Conservation (phyloP, 495 filamentous ascomycete species). For the Delitschia confertaspora region DNA sequence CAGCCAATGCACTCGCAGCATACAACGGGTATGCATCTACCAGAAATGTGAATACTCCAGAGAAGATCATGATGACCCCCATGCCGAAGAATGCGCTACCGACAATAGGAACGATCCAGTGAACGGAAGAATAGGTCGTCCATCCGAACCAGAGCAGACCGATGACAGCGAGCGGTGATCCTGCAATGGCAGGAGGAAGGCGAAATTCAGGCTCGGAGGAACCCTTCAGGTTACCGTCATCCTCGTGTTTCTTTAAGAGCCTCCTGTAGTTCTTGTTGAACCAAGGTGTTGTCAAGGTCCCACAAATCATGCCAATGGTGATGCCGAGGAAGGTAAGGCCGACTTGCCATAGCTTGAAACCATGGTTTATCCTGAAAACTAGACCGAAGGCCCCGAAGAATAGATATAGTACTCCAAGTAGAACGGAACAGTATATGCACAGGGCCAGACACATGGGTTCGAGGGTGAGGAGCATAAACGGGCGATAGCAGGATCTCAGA, state of each 20-base stretch:
- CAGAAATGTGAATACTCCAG: constrained; percentile 83
- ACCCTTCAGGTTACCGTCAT: constrained; percentile 44
- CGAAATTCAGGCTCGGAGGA: constrained; percentile 74
- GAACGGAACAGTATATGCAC: constrained; percentile 71
- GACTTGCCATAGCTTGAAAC: constrained; percentile 68
- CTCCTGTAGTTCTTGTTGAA: constrained; percentile 53
- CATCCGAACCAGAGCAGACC: constrained; percentile 55
- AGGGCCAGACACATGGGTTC: constrained; percentile 82
- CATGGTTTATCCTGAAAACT: constrained; percentile 66
- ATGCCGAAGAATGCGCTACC: constrained; percentile 12
- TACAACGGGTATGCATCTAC: constrained; percentile 73
- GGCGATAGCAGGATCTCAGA: constrained; percentile 58
- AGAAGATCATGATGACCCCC: constrained; percentile 43
- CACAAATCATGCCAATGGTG: constrained; percentile 66
- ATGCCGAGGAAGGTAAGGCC: constrained; percentile 76
- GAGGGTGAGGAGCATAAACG: constrained; percentile 68
- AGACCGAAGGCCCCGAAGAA: constrained; percentile 90
- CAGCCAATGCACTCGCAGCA: constrained; percentile 77
- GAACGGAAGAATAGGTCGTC: constrained; percentile 31
- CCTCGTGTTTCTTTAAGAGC: constrained; percentile 51
- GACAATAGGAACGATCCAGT: constrained; percentile 25
- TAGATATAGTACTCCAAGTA: constrained; percentile 81
- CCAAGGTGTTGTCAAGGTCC: constrained; percentile 57
- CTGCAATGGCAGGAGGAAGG: constrained; percentile 69
- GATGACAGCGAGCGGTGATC: constrained; percentile 64